These are phyloP conservation scores for Kazachstania sp. DNA, from an alignment of 1,139 yeast genomes.

Conservation along the genomic window DNA sequence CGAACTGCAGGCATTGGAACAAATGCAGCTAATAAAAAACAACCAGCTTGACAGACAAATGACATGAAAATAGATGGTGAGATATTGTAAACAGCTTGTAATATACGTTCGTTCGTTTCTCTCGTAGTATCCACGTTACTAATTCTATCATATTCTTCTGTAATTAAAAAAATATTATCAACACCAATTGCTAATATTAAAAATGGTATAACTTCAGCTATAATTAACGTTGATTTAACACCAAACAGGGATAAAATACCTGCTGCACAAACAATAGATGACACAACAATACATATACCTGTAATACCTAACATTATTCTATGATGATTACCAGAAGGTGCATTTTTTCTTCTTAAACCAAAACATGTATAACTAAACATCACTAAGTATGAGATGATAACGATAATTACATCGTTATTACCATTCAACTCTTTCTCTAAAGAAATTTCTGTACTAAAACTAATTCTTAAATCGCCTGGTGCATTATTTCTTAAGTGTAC, in stretches of 20 bases:
- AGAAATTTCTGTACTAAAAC: conserved; percentile 77
- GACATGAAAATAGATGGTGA: conserved; percentile 86
- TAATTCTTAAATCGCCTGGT: conserved; percentile 49
- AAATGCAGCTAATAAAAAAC: conserved; percentile 68
- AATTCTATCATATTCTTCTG: conserved; percentile 63
- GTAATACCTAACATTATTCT: conserved; percentile 69
- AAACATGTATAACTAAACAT: conserved; percentile 88
- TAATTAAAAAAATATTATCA: conserved; percentile 80
- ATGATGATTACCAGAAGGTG: conserved; percentile 30
- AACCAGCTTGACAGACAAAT: conserved; percentile 63
- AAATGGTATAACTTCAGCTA: conserved; percentile 97
- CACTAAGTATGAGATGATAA: conserved; percentile 65
- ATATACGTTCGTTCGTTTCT: conserved; percentile 46
- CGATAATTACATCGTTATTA: conserved; percentile 67
- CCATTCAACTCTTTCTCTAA: conserved; percentile 75
- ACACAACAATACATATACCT: conserved; percentile 70
- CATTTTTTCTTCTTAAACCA: conserved; percentile 44
- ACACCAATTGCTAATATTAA: conserved; percentile 89
- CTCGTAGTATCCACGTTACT: conserved; percentile 32
- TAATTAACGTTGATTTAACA: conserved; percentile 76
- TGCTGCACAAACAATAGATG: conserved; percentile 73
- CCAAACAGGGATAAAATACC: conserved; percentile 74
- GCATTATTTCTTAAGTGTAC: conserved; percentile 35
- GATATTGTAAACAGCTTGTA: conserved; percentile 56
- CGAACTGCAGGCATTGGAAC: conserved; percentile 95